Conservation (phyloP, 2,329 filamentous ascomycete genomes). For the Exophiala viscosa region DNA sequence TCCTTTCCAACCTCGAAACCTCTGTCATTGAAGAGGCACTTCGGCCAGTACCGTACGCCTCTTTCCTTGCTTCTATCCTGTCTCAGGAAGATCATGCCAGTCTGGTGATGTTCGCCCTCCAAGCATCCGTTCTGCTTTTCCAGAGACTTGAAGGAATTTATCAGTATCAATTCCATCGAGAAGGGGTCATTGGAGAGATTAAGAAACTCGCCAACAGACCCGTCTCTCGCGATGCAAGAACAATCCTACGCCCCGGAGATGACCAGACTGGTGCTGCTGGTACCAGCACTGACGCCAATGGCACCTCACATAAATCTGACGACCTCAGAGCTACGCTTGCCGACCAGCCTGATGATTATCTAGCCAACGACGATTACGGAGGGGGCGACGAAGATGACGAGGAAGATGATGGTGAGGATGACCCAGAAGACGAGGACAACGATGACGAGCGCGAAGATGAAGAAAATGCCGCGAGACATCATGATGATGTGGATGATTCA, state of each 20-base stretch:
- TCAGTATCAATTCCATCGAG: constrained; percentile 92
- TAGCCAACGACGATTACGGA: constrained; percentile 38
- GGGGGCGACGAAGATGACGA: constrained; percentile 53
- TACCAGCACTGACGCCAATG: not conserved
- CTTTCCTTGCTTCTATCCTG: constrained; percentile 88
- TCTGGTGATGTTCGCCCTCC: constrained; percentile 79
- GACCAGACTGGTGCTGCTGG: constrained; percentile 28
- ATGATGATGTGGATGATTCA: constrained; percentile 57
- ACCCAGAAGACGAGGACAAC: constrained; percentile 45
- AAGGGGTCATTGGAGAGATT: constrained; percentile 92
- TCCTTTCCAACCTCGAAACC: constrained; percentile 91
- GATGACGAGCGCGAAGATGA: constrained; percentile 48
- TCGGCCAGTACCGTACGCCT: constrained; percentile 86
- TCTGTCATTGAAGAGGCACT: constrained; percentile 80
- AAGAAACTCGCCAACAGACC: constrained; percentile 64
- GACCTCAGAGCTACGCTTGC: constrained; percentile 23
- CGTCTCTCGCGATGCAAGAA: constrained; percentile 8
- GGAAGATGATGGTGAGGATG: constrained; percentile 51
- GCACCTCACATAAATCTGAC: not conserved
- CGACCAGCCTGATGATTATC: constrained; percentile 38
- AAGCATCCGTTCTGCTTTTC: constrained; percentile 83
- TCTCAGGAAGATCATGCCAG: constrained; percentile 91
- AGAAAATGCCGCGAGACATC: constrained; percentile 55
- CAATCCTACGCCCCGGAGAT: constrained; percentile 29
- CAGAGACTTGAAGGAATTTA: constrained; percentile 83